Base-by-base conservation (phyloP, 164 flowering plant species). In the Aristolochia fimbriata region DNA sequence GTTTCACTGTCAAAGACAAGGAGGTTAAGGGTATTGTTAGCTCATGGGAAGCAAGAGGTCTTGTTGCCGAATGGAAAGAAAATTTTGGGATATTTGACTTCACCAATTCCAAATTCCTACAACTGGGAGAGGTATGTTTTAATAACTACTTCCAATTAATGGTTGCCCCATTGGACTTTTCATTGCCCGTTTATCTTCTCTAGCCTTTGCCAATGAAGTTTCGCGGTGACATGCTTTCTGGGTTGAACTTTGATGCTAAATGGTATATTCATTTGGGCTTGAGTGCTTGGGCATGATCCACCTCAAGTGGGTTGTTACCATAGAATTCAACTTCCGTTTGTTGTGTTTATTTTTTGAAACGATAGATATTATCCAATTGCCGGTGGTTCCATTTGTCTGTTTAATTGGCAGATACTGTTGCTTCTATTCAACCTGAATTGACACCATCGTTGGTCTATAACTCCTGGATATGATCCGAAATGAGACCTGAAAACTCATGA, bases 21-120 rank as follows among this genome's bases (percentile, higher is more conserved):
- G 81, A 78, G 45, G 83, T 75, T 59, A 65, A 75, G 70, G 55
- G 67, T 37, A 63, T 89, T 15, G 73, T 82, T 31, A 67, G 46
- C 43, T 84, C 71, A 7, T 89, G 97, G 97, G 86, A 83, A 74
- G 68, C 80, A 37, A 82, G 74, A 74, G 91, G 87, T 24, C 70
- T 89, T 47, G 79, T 83, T 30, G 81, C 89, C 8, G 80, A 82
- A 48, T 89, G 97, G 97, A 87, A 79, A 48, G 85, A 68, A 60
- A 80, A 58, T 43, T 82, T 85, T 48, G 84, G 82, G 15, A 60
- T 68, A 27, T 89, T 83, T 62, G 88, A 89, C 75, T 71, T 58
- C 37, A 45, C 48, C 47, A 60, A 83, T 52, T 67, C 61, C 15
- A 71, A 74, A 57, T 86, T 86, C 57, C 41, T 66, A 15, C 65